Evolutionary conservation across 148 eudicot genomes (phyloP).

Genomic region (Chenopodium suecicum): DNA sequence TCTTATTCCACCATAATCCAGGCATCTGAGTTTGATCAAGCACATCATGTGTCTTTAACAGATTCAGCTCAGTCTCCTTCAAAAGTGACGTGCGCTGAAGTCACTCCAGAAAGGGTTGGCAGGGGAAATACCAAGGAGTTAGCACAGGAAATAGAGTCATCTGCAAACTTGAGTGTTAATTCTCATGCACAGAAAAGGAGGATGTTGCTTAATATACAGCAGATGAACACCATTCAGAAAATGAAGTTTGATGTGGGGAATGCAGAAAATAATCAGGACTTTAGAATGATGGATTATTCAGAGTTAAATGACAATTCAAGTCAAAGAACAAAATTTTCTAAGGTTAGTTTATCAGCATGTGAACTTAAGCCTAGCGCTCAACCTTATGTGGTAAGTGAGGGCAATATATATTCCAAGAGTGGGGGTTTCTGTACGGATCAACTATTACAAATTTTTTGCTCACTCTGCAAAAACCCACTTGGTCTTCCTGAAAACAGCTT

Average conservation of each 20-base stretch:
- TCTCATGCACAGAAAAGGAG: constrained; percentile 70
- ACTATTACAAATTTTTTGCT: constrained; percentile 54
- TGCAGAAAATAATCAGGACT: constrained; percentile 25
- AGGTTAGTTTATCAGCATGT: constrained; percentile 25
- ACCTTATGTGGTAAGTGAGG: constrained; percentile 15
- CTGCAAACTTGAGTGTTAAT: constrained; percentile 57
- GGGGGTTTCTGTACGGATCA: constrained; percentile 32
- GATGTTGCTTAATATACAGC: constrained; percentile 36
- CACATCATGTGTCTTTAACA: constrained; percentile 27
- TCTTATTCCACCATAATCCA: constrained; percentile 48
- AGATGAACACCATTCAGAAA: constrained; percentile 31
- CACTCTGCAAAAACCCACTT: constrained; percentile 60
- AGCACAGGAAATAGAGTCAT: constrained; percentile 41
- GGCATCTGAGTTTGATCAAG: constrained; percentile 35
- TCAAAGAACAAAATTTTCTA: constrained; percentile 23
- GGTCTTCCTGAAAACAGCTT: constrained; percentile 58
- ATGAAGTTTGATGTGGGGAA: constrained; percentile 34
- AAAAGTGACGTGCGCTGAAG: constrained; percentile 30
- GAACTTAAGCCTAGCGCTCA: constrained; percentile 23
- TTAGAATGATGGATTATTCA: constrained; percentile 27
- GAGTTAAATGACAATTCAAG: constrained; percentile 23
- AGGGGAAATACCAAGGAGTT: constrained; percentile 23
- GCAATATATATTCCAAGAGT: constrained; percentile 27
- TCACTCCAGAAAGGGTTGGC: constrained; percentile 54
- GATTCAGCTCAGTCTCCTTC: constrained; percentile 31